phyloP scores from a whole-genome alignment of 148 eudicot genomes.

The Pharnaceum exiguum region DNA sequence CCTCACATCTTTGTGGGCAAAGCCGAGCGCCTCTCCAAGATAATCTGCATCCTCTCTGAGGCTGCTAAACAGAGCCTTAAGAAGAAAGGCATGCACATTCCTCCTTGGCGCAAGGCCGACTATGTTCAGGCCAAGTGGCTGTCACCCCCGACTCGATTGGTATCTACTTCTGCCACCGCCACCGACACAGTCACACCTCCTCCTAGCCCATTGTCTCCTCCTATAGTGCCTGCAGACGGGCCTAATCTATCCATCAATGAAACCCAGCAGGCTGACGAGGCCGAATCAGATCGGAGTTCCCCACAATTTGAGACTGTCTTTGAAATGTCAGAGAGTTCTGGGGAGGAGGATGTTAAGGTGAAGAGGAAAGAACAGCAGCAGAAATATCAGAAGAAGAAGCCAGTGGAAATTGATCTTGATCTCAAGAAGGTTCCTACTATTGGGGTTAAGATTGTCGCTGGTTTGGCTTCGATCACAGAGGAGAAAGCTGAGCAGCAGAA shows the following conservation, averaged over 20 bases:
- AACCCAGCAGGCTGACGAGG: slow-evolving; percentile 14
- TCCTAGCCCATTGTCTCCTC: slow-evolving; percentile 9
- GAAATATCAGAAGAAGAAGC: not conserved
- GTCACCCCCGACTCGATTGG: slow-evolving; percentile 48
- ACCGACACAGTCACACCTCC: slow-evolving; percentile 11
- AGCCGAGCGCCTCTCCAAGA: slow-evolving; percentile 60
- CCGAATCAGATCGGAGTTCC: slow-evolving; percentile 18
- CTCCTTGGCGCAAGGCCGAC: slow-evolving; percentile 92
- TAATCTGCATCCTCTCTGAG: slow-evolving; percentile 54
- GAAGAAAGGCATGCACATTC: slow-evolving; percentile 89
- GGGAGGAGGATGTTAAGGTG: slow-evolving; percentile 35
- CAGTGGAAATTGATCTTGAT: slow-evolving; percentile 20
- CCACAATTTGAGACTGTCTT: slow-evolving; percentile 29
- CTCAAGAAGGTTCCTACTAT: slow-evolving; percentile 22
- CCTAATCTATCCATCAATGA: too few species aligned
- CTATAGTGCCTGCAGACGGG: too few species aligned
- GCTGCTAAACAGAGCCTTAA: slow-evolving; percentile 83
- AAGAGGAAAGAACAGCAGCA: slow-evolving; percentile 22
- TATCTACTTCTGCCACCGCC: not conserved
- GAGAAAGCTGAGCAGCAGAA: slow-evolving; percentile 29
- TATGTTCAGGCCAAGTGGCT: slow-evolving; percentile 89
- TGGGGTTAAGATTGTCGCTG: slow-evolving; percentile 46
- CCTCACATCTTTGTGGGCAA: slow-evolving; percentile 78
- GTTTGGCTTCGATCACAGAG: slow-evolving; percentile 50
- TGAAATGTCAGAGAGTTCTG: slow-evolving; percentile 42